phyloP scores from a whole-genome alignment of 1,139 yeast species.

The Meyerozyma elateridarum region DNA sequence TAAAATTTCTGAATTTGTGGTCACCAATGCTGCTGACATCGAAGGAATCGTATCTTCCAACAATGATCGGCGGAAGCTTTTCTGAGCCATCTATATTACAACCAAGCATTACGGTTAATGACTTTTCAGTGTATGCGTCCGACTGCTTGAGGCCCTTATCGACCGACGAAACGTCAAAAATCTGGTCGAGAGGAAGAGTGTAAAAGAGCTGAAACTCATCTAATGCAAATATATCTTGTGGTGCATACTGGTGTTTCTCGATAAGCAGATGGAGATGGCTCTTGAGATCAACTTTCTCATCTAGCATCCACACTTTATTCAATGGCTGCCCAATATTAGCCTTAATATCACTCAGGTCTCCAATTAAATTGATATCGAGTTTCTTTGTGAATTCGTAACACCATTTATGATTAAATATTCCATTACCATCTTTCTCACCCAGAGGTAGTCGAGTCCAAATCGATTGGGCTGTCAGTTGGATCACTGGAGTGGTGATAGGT shows the following conservation, averaged over 20 bases:
- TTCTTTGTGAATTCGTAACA: conserved; percentile 53
- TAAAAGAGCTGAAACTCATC: conserved; percentile 62
- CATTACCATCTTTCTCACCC: conserved; percentile 55
- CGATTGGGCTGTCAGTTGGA: conserved; percentile 60
- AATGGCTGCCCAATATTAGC: conserved; percentile 34
- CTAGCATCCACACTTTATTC: conserved; percentile 58
- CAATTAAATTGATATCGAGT: conserved; percentile 48
- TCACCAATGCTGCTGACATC: conserved; percentile 36
- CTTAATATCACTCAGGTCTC: conserved; percentile 39
- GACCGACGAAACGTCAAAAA: conserved; percentile 44
- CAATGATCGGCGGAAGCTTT: conserved; percentile 54
- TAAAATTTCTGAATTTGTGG: conserved; percentile 25
- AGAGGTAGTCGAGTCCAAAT: conserved; percentile 60
- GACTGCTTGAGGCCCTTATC: conserved; percentile 43
- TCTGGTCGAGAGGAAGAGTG: conserved; percentile 57
- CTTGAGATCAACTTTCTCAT: conserved; percentile 47
- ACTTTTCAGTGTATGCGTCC: conserved; percentile 46
- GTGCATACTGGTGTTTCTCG: conserved; percentile 32
- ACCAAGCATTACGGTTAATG: conserved; percentile 59
- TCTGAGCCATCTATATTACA: conserved; percentile 61
- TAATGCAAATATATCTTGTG: conserved; percentile 53
- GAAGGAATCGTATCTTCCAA: conserved; percentile 57
- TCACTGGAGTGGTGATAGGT: conserved; percentile 60
- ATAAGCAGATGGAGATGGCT: conserved; percentile 30
- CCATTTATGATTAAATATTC: conserved; percentile 64